A percentile compares a stretch with the other conserved stretches of the same genome.
Evolutionary conservation across 192 early-diverging fungal species (phyloP).

Genomic region (Gamsiella multidivaricata): DNA sequence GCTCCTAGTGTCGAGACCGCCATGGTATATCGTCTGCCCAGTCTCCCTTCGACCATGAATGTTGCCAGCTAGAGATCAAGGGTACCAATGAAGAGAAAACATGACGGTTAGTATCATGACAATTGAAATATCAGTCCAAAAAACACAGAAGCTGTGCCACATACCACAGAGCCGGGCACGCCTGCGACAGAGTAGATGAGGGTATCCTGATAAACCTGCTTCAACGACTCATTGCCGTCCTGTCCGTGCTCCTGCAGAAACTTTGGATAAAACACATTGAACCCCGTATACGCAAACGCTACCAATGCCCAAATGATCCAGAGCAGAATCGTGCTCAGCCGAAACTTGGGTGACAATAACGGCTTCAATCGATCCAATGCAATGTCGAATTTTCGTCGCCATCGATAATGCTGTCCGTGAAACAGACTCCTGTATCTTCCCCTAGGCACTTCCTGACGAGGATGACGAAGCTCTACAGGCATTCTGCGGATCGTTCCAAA

Average conservation of each 20-base stretch:
- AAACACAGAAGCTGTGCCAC: no score
- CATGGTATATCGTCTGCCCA: conserved; percentile 87
- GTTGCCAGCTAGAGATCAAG: conserved; percentile 52
- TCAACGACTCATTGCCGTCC: conserved; percentile 49
- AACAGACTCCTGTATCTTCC: conserved; percentile 7
- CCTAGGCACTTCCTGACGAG: neutral
- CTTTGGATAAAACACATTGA: conserved; percentile 88
- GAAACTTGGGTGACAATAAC: conserved; percentile 64
- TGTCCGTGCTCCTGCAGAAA: conserved; percentile 72
- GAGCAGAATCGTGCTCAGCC: conserved; percentile 74
- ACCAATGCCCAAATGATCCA: conserved; percentile 84
- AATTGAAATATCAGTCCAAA: neutral
- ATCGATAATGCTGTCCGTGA: conserved; percentile 13
- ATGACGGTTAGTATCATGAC: no score
- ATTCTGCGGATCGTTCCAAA: neutral
- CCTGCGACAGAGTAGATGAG: conserved; percentile 81
- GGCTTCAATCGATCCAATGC: conserved; percentile 55
- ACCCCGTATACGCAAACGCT: conserved; percentile 86
- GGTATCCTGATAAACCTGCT: conserved; percentile 76
- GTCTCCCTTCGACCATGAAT: conserved; percentile 74
- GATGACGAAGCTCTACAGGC: neutral
- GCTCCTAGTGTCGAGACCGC: conserved; percentile 78
- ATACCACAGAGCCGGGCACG: conserved; percentile 82
- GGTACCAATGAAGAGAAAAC: no score
- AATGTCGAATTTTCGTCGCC: neutral